Evolutionary conservation across 768 basidiomycete species (phyloP).

Genomic region (Tricholoma saponaceum): DNA sequence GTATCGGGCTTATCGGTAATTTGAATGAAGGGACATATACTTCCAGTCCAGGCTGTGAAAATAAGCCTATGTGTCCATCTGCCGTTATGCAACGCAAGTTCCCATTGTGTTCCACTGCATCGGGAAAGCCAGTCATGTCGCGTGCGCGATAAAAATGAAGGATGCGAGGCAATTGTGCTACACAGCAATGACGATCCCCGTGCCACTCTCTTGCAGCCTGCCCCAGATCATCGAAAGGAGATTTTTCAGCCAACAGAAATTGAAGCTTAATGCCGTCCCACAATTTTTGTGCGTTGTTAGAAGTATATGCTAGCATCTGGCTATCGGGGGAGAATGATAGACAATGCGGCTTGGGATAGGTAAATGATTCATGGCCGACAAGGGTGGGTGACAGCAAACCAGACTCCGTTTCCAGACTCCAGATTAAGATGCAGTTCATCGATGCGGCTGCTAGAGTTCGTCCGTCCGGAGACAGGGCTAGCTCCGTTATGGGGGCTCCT

Average conservation of each 20-base stretch:
- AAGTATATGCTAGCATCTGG: background rate
- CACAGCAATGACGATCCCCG: background rate
- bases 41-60: background rate
- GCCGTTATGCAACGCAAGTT: background rate
- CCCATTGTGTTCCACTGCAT: background rate
- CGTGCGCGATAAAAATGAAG: background rate
- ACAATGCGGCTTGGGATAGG: background rate
- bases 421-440: background rate
- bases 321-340: background rate
- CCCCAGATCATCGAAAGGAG: too few species aligned
- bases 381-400: background rate
- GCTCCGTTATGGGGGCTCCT: background rate
- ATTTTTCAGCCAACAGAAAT: background rate
- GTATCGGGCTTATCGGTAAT: background rate
- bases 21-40: background rate
- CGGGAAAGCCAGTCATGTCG: background rate
- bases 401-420: background rate
- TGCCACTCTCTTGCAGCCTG: background rate
- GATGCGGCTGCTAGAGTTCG: background rate
- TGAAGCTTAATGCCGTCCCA: background rate
- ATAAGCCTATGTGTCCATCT: background rate
- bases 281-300: background rate
- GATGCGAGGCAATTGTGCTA: background rate
- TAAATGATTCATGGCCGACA: background rate
- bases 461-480: background rate